Evolutionary conservation across 129 eudicot species (phyloP).

Genomic region (Heracleum sosnowskyi): DNA sequence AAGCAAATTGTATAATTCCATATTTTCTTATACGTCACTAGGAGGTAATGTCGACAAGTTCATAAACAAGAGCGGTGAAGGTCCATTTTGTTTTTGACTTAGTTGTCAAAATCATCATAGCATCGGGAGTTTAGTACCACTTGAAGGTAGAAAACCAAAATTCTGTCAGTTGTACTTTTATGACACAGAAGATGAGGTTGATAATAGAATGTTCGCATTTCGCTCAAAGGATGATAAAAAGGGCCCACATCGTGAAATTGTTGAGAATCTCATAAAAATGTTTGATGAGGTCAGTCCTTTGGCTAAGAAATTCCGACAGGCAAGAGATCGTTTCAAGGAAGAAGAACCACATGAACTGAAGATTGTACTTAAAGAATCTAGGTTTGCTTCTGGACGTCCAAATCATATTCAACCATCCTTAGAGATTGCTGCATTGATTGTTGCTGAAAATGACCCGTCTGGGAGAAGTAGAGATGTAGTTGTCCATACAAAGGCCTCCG

Average conservation of each 20-base stretch:
- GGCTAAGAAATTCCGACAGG: not conserved
- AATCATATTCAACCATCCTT: not conserved
- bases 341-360: not conserved
- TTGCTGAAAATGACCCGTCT: not conserved
- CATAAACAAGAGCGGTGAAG: not conserved
- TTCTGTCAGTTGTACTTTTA: not conserved
- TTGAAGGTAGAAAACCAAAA: not conserved
- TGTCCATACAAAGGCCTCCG: not conserved
- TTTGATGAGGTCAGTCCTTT: not conserved
- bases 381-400: not conserved
- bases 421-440: not conserved
- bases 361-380: not conserved
- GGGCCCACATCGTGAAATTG: too few species aligned
- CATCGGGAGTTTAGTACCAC: not conserved
- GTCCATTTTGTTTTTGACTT: not conserved
- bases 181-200: not conserved
- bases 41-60: not conserved
- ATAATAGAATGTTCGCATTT: not conserved
- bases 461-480: not conserved
- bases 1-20: not conserved
- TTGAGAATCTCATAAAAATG: not conserved
- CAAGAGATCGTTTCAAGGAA: not conserved
- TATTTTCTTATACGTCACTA: not conserved
- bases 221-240: not conserved
- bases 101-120: not conserved